Percentiles rank a stretch among this genome's conserved stretches.
phyloP scores from a whole-genome alignment of 805 yeast genomes.

The Dipodascopsis uninucleata region DNA sequence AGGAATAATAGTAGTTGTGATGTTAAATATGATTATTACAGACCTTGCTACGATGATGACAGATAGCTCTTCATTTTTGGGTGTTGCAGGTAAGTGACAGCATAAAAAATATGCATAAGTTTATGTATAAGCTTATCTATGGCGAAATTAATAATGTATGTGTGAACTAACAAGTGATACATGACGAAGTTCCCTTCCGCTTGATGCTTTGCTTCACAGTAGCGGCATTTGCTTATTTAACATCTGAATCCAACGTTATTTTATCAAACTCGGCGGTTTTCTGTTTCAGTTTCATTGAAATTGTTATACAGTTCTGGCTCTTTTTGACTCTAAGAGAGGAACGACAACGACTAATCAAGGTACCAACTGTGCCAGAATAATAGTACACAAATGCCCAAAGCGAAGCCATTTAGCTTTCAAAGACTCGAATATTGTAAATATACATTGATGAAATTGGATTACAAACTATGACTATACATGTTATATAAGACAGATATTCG shows the following conservation, averaged over 20 bases:
- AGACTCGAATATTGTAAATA: too few relatives aligned
- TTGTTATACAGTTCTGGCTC: conserved; percentile 27
- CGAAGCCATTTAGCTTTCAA: too few relatives aligned
- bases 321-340: conserved; percentile 26
- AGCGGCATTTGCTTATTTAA: conserved; percentile 20
- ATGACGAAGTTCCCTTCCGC: conserved; percentile 26
- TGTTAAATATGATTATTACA: conserved; percentile 17
- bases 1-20: conserved; percentile 18
- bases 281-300: conserved; percentile 23
- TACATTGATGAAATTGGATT: too few relatives aligned
- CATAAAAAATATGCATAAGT: neutral
- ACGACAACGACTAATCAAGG: too few relatives aligned
- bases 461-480: too few relatives aligned
- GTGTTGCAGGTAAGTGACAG: conserved; percentile 14
- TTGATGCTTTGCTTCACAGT: conserved; percentile 25
- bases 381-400: too few relatives aligned
- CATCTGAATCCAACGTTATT: conserved; percentile 14
- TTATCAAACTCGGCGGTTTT: conserved; percentile 25
- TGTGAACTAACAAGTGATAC: too few relatives aligned
- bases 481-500: too few relatives aligned
- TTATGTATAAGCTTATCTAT: conserved; percentile 8
- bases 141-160: neutral
- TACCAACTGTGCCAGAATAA: too few relatives aligned
- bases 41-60: conserved; percentile 17
- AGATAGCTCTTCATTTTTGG: conserved; percentile 13